Conservation (phyloP, 495 filamentous ascomycete genomes). For the Melanomma pulvis-pyrius region DNA sequence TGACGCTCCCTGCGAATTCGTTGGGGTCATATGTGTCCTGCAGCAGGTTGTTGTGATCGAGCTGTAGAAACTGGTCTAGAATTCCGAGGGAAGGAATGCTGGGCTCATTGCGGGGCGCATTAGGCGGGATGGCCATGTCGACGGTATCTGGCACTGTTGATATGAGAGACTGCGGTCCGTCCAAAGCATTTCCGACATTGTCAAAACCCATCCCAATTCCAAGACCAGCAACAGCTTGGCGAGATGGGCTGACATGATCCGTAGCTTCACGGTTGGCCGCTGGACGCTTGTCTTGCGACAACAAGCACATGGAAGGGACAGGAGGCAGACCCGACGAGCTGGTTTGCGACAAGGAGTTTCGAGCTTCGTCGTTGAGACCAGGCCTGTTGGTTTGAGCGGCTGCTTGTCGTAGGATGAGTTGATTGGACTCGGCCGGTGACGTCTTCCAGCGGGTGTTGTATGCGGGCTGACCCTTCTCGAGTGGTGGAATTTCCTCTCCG, state of each 20-base stretch:
- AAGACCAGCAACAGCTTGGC: constrained; percentile 18
- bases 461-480: neutral
- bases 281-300: constrained; percentile 27
- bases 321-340: constrained; percentile 28
- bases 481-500: neutral
- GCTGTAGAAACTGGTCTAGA: constrained; percentile 10
- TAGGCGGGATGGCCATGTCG: neutral
- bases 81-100: constrained; percentile 10
- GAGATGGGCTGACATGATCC: neutral
- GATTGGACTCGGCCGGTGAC: constrained; percentile 4
- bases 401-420: constrained; percentile 2
- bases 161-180: constrained; percentile 24
- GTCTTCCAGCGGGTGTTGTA: constrained; percentile 6
- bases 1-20: constrained; percentile 45
- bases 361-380: neutral
- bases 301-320: constrained; percentile 37
- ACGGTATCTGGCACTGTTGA: constrained; percentile 31
- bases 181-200: neutral
- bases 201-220: constrained; percentile 22
- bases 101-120: neutral
- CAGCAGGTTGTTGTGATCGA: constrained; percentile 12
- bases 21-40: constrained; percentile 32
- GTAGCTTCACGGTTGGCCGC: neutral
- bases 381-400: neutral
- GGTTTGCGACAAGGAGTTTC: constrained; percentile 15